phyloP scores from a whole-genome alignment of 2,329 filamentous ascomycete species.

The Aspergillus calidoustus region DNA sequence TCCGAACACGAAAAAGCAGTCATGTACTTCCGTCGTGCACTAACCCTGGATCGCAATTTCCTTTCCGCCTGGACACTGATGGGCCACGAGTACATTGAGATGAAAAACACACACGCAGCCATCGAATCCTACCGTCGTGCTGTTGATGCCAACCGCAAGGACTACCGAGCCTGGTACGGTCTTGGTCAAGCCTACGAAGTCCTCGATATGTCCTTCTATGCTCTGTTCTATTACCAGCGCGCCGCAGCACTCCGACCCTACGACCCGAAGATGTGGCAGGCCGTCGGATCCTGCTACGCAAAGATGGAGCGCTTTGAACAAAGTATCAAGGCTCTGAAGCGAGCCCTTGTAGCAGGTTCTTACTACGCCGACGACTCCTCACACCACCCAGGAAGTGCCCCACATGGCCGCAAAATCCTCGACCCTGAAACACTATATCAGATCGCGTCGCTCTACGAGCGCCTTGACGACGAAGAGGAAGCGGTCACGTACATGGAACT shows the following conservation, averaged over 20 bases:
- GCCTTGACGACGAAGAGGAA: conserved; percentile 75
- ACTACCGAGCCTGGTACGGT: conserved; percentile 98
- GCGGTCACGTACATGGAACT: conserved; percentile 95
- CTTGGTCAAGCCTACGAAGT: conserved; percentile 97
- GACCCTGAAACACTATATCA: conserved; percentile 90
- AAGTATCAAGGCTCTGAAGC: conserved; percentile 92
- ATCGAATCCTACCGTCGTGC: conserved; percentile 96
- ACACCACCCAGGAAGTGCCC: conserved; percentile 19
- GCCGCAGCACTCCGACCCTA: conserved; percentile 91
- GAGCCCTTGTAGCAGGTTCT: conserved; percentile 83
- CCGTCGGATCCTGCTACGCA: conserved; percentile 87
- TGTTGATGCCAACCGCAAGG: conserved; percentile 92
- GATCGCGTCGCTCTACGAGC: conserved; percentile 88
- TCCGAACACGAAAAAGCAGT: conserved; percentile 98
- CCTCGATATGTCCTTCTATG: conserved; percentile 96
- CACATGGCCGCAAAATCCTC: conserved; percentile 60
- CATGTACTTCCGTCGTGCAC: conserved; percentile 91
- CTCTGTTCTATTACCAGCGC: conserved; percentile 96
- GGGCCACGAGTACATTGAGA: conserved; percentile 97
- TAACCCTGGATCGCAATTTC: conserved; percentile 88
- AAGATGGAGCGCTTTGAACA: conserved; percentile 87
- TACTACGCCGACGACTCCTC: conserved; percentile 65
- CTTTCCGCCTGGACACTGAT: conserved; percentile 97
- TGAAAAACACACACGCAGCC: conserved; percentile 97
- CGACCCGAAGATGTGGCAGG: conserved; percentile 99